These are phyloP conservation scores for Brassica incana DNA, from an alignment of 345 rosid species.

Conservation along the genomic window DNA sequence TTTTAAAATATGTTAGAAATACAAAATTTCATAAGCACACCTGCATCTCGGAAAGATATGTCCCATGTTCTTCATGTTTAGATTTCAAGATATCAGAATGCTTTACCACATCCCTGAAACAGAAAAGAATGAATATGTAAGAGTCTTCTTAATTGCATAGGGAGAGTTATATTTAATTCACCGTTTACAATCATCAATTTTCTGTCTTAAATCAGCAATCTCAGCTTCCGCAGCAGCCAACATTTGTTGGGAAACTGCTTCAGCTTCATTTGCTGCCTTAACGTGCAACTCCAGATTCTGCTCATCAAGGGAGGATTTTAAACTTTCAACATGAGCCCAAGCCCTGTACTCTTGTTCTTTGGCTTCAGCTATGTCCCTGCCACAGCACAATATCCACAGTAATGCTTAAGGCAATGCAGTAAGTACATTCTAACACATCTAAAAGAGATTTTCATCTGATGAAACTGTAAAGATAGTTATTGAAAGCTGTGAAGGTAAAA, in stretches of 20 bases:
- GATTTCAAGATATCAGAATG: slow-evolving; percentile 75
- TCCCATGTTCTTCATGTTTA: slow-evolving; percentile 86
- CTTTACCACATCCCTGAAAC: slow-evolving; percentile 61
- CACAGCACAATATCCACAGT: slow-evolving; percentile 12
- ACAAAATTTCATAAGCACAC: slow-evolving; percentile 42
- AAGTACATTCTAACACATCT: background rate
- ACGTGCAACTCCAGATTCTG: slow-evolving; percentile 81
- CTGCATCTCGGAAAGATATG: slow-evolving; percentile 92
- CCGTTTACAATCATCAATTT: slow-evolving; percentile 82
- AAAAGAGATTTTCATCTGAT: background rate
- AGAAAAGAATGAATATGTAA: slow-evolving; percentile 9
- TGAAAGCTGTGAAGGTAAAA: background rate
- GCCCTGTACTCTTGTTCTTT: slow-evolving; percentile 73
- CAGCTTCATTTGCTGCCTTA: slow-evolving; percentile 95
- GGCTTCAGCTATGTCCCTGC: slow-evolving; percentile 73
- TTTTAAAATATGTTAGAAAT: background rate
- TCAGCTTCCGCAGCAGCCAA: slow-evolving; percentile 98
- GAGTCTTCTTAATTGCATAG: slow-evolving; percentile 4
- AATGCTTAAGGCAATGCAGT: too few relatives aligned
- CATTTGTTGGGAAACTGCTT: slow-evolving; percentile 88
- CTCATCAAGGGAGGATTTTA: slow-evolving; percentile 86
- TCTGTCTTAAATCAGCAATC: slow-evolving; percentile 91
- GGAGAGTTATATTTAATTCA: slow-evolving; percentile 23
- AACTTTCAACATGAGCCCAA: slow-evolving; percentile 77
- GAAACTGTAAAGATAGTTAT: background rate